Evolutionary conservation across 2,329 filamentous ascomycete species (phyloP), one percentile per base, ranked within the genome.

Genomic region (Bipolaris sorokiniana): DNA sequence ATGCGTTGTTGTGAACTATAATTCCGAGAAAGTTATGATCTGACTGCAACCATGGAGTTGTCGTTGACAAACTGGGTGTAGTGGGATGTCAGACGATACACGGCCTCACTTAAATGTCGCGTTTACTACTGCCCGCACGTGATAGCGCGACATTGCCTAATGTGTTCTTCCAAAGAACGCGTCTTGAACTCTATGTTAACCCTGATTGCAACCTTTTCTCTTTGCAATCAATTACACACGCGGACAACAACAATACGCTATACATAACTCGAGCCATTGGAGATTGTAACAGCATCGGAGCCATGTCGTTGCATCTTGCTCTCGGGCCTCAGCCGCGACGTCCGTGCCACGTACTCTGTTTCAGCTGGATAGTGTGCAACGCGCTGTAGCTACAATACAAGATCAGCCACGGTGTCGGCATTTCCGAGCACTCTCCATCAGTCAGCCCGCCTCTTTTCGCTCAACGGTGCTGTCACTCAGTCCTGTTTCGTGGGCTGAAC

Each of bases 291-390:
- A 23, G 20, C 31, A 52, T 45, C 26, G 26, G 31, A 44, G 15
- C 18, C 22, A 47, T 58, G 48, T 44, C 57, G 20, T 26, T 44
- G 37, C 44, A 45, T 41, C 26, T 52, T 18, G 36, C 49, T 37
- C 20, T 34, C 37, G 26, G 28, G 42, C 44, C 22, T 51, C 45
- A 58, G 61, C 50, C 38, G 33, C 44, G 48, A 48, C 51, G 69
- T 70, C 67, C 65, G 66, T 71, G 69, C 68, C 57, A 70, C 66
- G 57, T 28, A 34, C 48, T 62, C 51, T 59, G 69, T 72, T 71
- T 72, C 69, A 70, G 58, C 59, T 60, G 64, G 59, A 63, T 38
- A 46, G 53, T 36, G 47, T 56, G 46, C 57, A 65, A 65, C 57
- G 61, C 60, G 62, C 58, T 45, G 51, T 63, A 48, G 58, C 59